Evolutionary conservation across 1,284 basidiomycete species (phyloP).

Genomic region (Psilocybe mexicana): DNA sequence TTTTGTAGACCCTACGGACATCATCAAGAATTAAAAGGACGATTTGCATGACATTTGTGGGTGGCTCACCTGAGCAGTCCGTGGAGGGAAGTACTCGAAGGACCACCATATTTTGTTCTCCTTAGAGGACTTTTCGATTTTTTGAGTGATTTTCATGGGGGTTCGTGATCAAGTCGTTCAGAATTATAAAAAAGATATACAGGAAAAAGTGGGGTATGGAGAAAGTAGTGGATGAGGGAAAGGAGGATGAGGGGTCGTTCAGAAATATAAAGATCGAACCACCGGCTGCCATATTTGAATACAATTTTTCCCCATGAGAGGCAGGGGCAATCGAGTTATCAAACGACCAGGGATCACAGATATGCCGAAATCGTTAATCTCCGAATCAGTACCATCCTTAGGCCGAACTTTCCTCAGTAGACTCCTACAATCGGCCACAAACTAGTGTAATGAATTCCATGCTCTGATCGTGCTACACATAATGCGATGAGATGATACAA

Average conservation of each 20-base stretch:
- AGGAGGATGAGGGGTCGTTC: neutral
- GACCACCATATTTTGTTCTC: conserved; percentile 92
- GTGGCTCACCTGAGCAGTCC: conserved; percentile 81
- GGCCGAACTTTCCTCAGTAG: neutral
- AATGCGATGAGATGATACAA: too few species aligned
- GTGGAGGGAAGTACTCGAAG: conserved; percentile 95
- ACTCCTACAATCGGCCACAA: neutral
- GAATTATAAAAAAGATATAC: conserved; percentile 17
- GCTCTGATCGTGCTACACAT: too few species aligned
- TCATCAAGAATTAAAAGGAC: neutral
- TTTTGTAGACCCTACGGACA: conserved; percentile 83
- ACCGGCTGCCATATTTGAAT: conserved; percentile 30
- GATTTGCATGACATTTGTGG: neutral
- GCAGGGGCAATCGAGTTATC: neutral
- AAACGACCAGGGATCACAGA: conserved; percentile 3
- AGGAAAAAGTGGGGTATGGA: conserved; percentile 17
- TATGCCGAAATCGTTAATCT: conserved; percentile 4
- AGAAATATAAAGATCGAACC: conserved; percentile 32
- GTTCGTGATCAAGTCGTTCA: conserved; percentile 20
- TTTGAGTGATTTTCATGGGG: conserved; percentile 88
- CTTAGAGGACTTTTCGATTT: conserved; percentile 80
- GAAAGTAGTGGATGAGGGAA: neutral
- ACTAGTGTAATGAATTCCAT: neutral
- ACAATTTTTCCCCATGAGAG: conserved; percentile 21
- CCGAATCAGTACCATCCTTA: neutral